phyloP scores from a whole-genome alignment of 768 basidiomycete species.

The Panus rudis region DNA sequence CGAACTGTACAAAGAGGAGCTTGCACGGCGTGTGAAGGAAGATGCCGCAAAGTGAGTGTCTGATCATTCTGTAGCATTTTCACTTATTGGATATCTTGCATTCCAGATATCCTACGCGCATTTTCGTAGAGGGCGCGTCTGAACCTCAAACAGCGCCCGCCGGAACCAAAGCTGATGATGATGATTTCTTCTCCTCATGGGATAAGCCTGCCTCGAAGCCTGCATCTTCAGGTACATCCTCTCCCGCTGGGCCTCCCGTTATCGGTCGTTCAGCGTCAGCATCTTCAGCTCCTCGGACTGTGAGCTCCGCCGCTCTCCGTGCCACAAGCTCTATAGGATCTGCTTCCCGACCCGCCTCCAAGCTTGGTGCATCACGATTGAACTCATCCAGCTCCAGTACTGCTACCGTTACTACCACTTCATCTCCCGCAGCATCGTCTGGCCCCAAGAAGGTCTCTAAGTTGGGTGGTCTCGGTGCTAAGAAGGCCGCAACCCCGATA shows the following conservation, averaged over 20 bases:
- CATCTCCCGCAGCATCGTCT: conserved; percentile 20
- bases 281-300: conserved; percentile 44
- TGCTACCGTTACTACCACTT: conserved; percentile 23
- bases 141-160: conserved; percentile 27
- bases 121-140: conserved; percentile 70
- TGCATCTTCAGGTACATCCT: conserved; percentile 23
- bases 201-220: conserved; percentile 61
- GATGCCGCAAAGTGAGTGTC: conserved; percentile 56
- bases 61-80: neutral
- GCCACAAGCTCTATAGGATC: conserved; percentile 28
- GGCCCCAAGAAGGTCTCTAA: conserved; percentile 59
- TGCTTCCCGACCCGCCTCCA: conserved; percentile 26
- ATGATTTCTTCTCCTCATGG: conserved; percentile 98
- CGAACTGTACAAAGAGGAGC: conserved; percentile 88
- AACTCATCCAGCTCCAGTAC: conserved; percentile 28
- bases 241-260: conserved; percentile 47
- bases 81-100: conserved; percentile 1
- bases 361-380: conserved; percentile 36
- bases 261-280: conserved; percentile 44
- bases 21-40: conserved; percentile 71
- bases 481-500: conserved; percentile 72
- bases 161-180: conserved; percentile 35
- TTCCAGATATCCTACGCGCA: conserved; percentile 73
- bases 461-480: conserved; percentile 77
- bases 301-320: conserved; percentile 57